These are phyloP conservation scores for Kentomonas sorsogonicus DNA, from an alignment of 208 protist genomes.

Conservation along the genomic window DNA sequence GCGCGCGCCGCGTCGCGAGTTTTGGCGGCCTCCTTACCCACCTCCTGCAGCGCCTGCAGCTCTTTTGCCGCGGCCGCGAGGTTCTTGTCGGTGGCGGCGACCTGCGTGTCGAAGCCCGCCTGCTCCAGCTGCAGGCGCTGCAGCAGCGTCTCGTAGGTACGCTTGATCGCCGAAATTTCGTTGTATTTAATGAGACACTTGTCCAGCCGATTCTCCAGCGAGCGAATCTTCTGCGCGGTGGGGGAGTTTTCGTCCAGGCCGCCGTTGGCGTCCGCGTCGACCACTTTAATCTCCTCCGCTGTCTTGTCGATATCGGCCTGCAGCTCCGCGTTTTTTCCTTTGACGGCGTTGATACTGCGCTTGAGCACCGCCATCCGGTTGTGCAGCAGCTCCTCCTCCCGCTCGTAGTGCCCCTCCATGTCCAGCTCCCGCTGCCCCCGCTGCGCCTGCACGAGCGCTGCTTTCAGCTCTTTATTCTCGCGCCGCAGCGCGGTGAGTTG, in stretches of 20 bases:
- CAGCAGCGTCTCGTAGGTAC: conserved; percentile 94
- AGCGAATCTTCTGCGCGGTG: conserved; percentile 89
- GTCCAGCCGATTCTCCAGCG: conserved; percentile 94
- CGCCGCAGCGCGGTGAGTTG: conserved; percentile 69
- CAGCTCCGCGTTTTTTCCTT: conserved; percentile 67
- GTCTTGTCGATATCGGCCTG: conserved; percentile 50
- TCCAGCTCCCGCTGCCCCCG: conserved; percentile 52
- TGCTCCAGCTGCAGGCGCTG: conserved; percentile 92
- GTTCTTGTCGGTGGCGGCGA: conserved; percentile 84
- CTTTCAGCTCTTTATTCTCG: conserved; percentile 85
- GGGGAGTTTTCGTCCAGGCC: conserved; percentile 63
- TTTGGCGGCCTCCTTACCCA: conserved; percentile 81
- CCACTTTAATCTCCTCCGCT: conserved; percentile 38
- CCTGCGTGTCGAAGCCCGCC: conserved; percentile 87
- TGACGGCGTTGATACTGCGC: conserved; percentile 81
- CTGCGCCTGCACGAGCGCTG: conserved; percentile 39
- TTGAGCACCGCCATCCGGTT: conserved; percentile 80
- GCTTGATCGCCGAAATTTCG: conserved; percentile 91
- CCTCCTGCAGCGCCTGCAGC: conserved; percentile 80
- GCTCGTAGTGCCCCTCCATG: conserved; percentile 69
- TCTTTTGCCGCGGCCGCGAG: conserved; percentile 88
- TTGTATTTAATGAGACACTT: conserved; percentile 97
- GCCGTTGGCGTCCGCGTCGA: conserved; percentile 48
- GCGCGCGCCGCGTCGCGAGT: conserved; percentile 73
- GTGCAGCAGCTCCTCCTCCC: conserved; percentile 71